A percentile compares a stretch with the other conserved stretches of the same genome.
These are phyloP conservation scores for Saxophila tyrrhenica DNA, from an alignment of 495 filamentous ascomycete genomes.

Conservation along the genomic window DNA sequence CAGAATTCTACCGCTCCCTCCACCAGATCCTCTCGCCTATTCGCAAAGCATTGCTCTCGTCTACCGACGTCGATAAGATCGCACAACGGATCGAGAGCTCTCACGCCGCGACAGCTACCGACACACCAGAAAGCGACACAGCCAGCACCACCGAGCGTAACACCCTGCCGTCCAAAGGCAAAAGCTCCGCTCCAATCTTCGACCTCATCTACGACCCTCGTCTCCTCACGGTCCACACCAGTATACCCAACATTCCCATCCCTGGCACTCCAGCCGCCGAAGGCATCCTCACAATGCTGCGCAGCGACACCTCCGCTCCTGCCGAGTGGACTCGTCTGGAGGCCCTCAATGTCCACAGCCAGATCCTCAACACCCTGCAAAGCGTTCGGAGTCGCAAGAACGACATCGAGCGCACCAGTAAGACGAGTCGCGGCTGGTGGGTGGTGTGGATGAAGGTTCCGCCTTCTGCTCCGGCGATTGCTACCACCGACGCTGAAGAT, in stretches of 20 bases:
- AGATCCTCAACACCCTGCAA: slow-evolving; percentile 65
- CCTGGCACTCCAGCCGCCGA: slow-evolving; percentile 31
- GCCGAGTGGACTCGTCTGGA: slow-evolving; percentile 64
- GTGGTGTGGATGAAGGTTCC: slow-evolving; percentile 72
- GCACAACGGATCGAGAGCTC: slow-evolving; percentile 34
- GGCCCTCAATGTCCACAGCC: slow-evolving; percentile 79
- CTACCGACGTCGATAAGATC: slow-evolving; percentile 48
- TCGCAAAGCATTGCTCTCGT: slow-evolving; percentile 54
- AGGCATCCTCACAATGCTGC: slow-evolving; percentile 9
- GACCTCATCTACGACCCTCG: slow-evolving; percentile 79
- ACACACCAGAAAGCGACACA: slow-evolving; percentile 23
- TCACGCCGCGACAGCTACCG: neutral
- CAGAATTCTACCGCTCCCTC: slow-evolving; percentile 66
- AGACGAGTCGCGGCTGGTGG: slow-evolving; percentile 93
- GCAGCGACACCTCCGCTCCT: neutral
- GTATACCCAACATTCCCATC: slow-evolving; percentile 82
- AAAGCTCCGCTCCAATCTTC: slow-evolving; percentile 46
- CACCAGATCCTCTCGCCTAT: slow-evolving; percentile 74
- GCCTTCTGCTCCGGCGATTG: slow-evolving; percentile 22
- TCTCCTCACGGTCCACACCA: slow-evolving; percentile 65
- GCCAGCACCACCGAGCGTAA: slow-evolving; percentile 38
- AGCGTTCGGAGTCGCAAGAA: slow-evolving; percentile 45
- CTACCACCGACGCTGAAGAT: neutral
- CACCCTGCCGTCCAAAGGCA: slow-evolving; percentile 37
- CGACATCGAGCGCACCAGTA: slow-evolving; percentile 77